A percentile compares a stretch with the other conserved stretches of the same genome.
These are phyloP conservation scores for Gossypium aridum DNA, from an alignment of 441 rosid genomes.

Conservation along the genomic window DNA sequence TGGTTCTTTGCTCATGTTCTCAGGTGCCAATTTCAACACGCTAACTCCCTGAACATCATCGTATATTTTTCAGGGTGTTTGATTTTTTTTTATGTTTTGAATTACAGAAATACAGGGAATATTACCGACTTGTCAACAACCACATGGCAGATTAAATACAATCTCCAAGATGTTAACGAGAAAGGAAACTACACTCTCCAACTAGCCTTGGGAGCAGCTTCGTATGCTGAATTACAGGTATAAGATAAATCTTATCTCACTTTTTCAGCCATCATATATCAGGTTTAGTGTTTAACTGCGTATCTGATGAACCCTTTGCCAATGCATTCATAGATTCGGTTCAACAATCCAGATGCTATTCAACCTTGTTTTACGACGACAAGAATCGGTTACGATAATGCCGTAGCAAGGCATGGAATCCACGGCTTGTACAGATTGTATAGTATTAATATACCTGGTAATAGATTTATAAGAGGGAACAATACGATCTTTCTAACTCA, in stretches of 20 bases:
- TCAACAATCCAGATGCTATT: slow-evolving; percentile 22
- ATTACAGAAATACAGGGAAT: slow-evolving; percentile 26
- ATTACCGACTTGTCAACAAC: slow-evolving; percentile 29
- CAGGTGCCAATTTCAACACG: slow-evolving; percentile 25
- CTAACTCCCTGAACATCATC: not conserved
- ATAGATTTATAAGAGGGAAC: slow-evolving; percentile 24
- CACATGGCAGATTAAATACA: slow-evolving; percentile 66
- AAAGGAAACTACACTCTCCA: slow-evolving; percentile 44
- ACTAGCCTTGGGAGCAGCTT: slow-evolving; percentile 68
- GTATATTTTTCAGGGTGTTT: not conserved
- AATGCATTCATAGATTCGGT: slow-evolving; percentile 32
- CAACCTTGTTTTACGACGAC: slow-evolving; percentile 30
- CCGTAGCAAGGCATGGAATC: slow-evolving; percentile 58
- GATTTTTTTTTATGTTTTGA: not conserved
- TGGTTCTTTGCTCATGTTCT: slow-evolving; percentile 70
- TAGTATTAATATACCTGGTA: slow-evolving; percentile 35
- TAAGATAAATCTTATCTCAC: not conserved
- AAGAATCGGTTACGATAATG: slow-evolving; percentile 44
- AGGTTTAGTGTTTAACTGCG: not conserved
- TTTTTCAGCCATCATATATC: not conserved
- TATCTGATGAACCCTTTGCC: not conserved
- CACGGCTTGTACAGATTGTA: slow-evolving; percentile 50
- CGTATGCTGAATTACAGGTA: slow-evolving; percentile 49
- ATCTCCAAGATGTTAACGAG: slow-evolving; percentile 27
- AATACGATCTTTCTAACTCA: slow-evolving; percentile 50